Evolutionary conservation across 2,329 filamentous ascomycete genomes (phyloP).

Genomic region (Aspergillus fructus): DNA sequence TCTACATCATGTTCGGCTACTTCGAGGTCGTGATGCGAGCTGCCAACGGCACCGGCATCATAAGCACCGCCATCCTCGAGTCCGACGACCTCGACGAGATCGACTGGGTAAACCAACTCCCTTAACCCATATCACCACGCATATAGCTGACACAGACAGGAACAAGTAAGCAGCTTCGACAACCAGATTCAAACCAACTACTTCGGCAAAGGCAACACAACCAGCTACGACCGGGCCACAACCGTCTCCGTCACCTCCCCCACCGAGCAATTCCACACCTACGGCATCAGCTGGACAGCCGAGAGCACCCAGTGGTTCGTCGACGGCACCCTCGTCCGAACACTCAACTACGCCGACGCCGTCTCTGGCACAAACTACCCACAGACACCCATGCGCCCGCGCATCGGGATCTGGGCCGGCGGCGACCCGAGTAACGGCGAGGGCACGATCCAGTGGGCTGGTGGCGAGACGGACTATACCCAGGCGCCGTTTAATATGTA

Average conservation of each 20-base stretch:
- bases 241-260: conserved; percentile 68
- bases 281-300: conserved; percentile 63
- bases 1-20: conserved; percentile 98
- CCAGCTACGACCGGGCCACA: conserved; percentile 76
- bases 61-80: conserved; percentile 85
- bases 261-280: conserved; percentile 45
- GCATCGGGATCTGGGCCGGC: conserved; percentile 68
- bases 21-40: conserved; percentile 83
- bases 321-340: conserved; percentile 61
- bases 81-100: conserved; percentile 94
- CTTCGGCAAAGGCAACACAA: conserved; percentile 86
- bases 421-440: conserved; percentile 47
- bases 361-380: conserved; percentile 61
- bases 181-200: conserved; percentile 74
- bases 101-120: conserved; percentile 66
- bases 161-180: conserved; percentile 35
- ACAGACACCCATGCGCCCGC: conserved; percentile 71
- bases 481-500: conserved; percentile 72
- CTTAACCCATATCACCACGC: too few species aligned
- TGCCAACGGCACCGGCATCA: conserved; percentile 85
- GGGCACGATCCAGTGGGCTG: conserved; percentile 67
- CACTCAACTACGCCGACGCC: conserved; percentile 60
- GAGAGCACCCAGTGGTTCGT: conserved; percentile 64
- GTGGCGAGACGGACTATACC: conserved; percentile 65
- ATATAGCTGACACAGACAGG: conserved; percentile 20